These are phyloP conservation scores for Fraxinus latifolia DNA, from an alignment of 305 asterid genomes.

Conservation along the genomic window DNA sequence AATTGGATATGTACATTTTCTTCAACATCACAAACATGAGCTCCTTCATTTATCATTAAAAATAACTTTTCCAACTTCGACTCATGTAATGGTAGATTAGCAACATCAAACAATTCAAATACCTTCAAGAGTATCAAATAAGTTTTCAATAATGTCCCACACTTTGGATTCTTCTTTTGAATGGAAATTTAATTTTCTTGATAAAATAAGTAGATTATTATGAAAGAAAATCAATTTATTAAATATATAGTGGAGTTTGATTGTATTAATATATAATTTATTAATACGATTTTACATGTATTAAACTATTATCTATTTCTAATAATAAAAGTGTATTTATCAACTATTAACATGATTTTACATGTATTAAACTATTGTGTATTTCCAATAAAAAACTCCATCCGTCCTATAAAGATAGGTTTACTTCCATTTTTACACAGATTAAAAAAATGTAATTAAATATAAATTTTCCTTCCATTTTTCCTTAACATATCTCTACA, in stretches of 20 bases:
- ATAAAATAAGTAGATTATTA: no score
- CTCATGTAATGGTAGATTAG: background rate
- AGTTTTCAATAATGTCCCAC: background rate
- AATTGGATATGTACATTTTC: background rate
- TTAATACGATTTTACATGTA: background rate
- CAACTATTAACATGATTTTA: background rate
- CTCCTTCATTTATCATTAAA: background rate
- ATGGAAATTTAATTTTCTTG: background rate
- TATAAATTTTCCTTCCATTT: no score
- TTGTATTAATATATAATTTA: background rate
- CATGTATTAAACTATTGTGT: background rate
- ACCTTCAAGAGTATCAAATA: background rate
- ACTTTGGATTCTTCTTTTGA: background rate
- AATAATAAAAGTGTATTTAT: no score
- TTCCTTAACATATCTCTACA: background rate
- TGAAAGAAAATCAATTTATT: background rate
- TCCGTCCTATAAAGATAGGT: background rate
- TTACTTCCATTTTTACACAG: background rate
- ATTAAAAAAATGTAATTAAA: background rate
- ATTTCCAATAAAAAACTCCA: background rate
- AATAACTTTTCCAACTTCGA: background rate
- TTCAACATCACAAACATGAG: background rate
- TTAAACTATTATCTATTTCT: no score
- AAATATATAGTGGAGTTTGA: background rate
- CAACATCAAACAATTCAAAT: background rate